Percentiles rank a stretch among this genome's conserved stretches.
Conservation (phyloP, 1,284 basidiomycete species). For the Marasmius sp. region DNA sequence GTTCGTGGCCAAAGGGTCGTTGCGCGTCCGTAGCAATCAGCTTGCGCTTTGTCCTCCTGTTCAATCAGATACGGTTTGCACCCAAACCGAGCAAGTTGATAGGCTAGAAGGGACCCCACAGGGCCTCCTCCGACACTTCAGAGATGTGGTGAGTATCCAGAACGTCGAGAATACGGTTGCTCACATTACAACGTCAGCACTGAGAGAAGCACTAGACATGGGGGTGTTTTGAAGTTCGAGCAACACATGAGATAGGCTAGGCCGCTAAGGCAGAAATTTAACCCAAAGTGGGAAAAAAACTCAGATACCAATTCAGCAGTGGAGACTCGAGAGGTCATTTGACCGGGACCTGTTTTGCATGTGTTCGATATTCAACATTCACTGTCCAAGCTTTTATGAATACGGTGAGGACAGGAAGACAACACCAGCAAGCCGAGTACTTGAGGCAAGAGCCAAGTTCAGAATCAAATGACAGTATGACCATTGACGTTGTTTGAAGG, state of each 20-base stretch:
- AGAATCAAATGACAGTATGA: too few relatives aligned
- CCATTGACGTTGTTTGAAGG: too few relatives aligned
- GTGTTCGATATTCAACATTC: too few relatives aligned
- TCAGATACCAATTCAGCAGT: too few relatives aligned
- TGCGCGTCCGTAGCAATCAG: slow-evolving; percentile 23
- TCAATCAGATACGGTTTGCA: slow-evolving; percentile 23
- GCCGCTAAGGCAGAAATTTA: too few relatives aligned
- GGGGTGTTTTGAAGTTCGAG: not conserved
- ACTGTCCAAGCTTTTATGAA: too few relatives aligned
- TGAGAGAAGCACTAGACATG: slow-evolving; percentile 1
- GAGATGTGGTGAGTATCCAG: not conserved
- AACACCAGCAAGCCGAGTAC: too few relatives aligned
- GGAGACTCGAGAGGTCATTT: too few relatives aligned
- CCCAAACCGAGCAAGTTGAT: slow-evolving; percentile 25
- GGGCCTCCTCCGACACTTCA: slow-evolving; percentile 24
- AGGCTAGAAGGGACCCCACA: slow-evolving; percentile 22
- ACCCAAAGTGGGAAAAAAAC: too few relatives aligned
- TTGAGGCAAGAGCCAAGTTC: too few relatives aligned
- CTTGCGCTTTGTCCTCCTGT: slow-evolving; percentile 21
- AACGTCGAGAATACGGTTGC: not conserved
- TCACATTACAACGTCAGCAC: not conserved
- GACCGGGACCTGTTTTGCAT: too few relatives aligned
- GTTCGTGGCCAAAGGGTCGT: slow-evolving; percentile 25
- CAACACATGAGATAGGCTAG: not conserved
- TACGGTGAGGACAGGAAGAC: too few relatives aligned